Percentiles rank a stretch among this genome's conserved stretches.
phyloP scores from a whole-genome alignment of 306 rosid genomes.

The Urtica urens region DNA sequence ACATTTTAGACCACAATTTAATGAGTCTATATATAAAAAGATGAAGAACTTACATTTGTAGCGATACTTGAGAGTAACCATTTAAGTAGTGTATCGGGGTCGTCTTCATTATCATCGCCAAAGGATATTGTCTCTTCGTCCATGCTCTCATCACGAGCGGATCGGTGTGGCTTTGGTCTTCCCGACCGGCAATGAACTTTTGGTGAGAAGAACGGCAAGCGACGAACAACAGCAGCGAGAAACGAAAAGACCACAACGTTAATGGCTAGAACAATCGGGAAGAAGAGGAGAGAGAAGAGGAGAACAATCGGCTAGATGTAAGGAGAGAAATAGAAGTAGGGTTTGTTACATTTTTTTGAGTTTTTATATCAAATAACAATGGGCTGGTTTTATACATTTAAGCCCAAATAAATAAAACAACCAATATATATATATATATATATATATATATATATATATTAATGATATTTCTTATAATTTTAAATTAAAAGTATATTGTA shows the following conservation, averaged over 20 bases:
- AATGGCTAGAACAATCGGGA: background rate
- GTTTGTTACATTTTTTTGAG: conserved; percentile 19
- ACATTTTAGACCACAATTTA: conserved; percentile 62
- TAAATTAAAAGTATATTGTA: conserved; percentile 22
- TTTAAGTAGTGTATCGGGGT: conserved; percentile 60
- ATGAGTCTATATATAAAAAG: conserved; percentile 69
- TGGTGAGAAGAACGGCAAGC: no score
- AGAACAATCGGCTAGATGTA: no score
- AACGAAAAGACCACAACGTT: conserved; percentile 19
- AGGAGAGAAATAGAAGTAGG: conserved; percentile 26
- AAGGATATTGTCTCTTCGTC: no score
- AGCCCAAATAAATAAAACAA: no score
- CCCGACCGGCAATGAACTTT: no score
- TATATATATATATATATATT: no score
- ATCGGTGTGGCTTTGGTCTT: no score
- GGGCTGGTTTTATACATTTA: conserved; percentile 20
- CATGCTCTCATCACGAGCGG: no score
- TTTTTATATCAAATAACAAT: conserved; percentile 18
- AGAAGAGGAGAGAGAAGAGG: conserved; percentile 7
- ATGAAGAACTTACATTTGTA: conserved; percentile 51
- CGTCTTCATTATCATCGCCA: no score
- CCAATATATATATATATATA: no score
- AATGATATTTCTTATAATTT: no score
- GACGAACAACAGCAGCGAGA: no score
- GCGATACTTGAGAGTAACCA: conserved; percentile 54